Evolutionary conservation across 2,329 filamentous ascomycete species (phyloP).

Genomic region (Trichoderma lentiforme): DNA sequence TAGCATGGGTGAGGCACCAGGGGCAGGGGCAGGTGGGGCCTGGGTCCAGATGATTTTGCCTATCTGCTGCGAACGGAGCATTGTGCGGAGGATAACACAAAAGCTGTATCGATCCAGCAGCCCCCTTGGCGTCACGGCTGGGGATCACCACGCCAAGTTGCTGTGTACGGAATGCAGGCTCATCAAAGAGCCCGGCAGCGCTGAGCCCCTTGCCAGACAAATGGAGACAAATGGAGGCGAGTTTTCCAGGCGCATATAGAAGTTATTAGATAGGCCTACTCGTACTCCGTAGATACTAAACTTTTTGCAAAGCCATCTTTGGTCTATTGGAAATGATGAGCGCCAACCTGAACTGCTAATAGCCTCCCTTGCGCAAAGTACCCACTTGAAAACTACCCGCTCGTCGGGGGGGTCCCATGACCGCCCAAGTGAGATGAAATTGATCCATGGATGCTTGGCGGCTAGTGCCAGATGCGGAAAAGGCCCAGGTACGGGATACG

Average conservation of each 20-base stretch:
- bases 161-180: background rate
- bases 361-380: background rate
- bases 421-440: background rate
- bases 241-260: background rate
- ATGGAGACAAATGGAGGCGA: background rate
- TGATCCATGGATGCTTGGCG: background rate
- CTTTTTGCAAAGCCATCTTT: background rate
- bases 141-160: background rate
- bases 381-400: constrained; percentile 2
- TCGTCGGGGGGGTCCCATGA: constrained; percentile 13
- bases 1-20: constrained; percentile 10
- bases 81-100: constrained; percentile 3
- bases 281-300: background rate
- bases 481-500: constrained; percentile 6
- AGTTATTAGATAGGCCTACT: background rate
- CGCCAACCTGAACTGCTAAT: background rate
- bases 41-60: constrained; percentile 1
- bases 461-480: background rate
- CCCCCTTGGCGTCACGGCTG: background rate
- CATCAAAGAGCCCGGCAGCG: background rate
- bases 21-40: constrained; percentile 12
- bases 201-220: background rate
- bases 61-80: background rate
- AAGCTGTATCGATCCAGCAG: constrained; percentile 1
- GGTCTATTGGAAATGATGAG: background rate